Evolutionary conservation across 169 alveolate genomes (phyloP), one percentile per base, ranked within the genome.

Genomic region (Plasmodium gaboni): DNA sequence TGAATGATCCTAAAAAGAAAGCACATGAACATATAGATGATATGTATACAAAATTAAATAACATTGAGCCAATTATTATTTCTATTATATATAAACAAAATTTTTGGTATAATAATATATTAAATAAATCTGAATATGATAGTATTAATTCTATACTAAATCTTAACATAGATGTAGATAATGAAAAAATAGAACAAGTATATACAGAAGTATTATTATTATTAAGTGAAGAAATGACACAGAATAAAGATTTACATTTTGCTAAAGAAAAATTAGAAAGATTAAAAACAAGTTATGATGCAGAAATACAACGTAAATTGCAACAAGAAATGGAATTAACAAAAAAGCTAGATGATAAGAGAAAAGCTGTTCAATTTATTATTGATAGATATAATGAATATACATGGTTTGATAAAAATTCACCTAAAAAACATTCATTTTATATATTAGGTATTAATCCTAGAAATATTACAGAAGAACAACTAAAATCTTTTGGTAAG

Each of bases 381-480:
- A 83, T 94, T 9, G 93, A 89, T 8, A 80, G 96, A 50, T 68
- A 89, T 51, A 32, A 78, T 48, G 96, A 94, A 64, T 76, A 53
- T 26, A 74, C 83, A 32, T 87, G 93, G 72, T 67, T 85, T 50
- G 92, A 65, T 42, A 90, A 92, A 13, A 86, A 93, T 55, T 64
- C 88, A 7, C 70, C 74, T 9, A 91, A 85, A 48, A 76, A 87
- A 59, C 94, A 94, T 72, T 94, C 96, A 19, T 92, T 73, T 73
- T 94, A 94, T 72, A 89, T 92, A 10, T 59, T 94, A 38, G 96
- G 96, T 3, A 74, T 92, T 15, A 87, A 92, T 13, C 95, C 95
- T 2, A 74, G 74, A 67, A 48, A 22, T 28, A 87, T 92, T 46
- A 89, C 74, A 19, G 92, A 87, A 63, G 94, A 85, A 17, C 69